A percentile compares a stretch with the other conserved stretches of the same genome.
Evolutionary conservation across 108 stramenopile species (phyloP).

Genomic region (Skeletonema costatum): DNA sequence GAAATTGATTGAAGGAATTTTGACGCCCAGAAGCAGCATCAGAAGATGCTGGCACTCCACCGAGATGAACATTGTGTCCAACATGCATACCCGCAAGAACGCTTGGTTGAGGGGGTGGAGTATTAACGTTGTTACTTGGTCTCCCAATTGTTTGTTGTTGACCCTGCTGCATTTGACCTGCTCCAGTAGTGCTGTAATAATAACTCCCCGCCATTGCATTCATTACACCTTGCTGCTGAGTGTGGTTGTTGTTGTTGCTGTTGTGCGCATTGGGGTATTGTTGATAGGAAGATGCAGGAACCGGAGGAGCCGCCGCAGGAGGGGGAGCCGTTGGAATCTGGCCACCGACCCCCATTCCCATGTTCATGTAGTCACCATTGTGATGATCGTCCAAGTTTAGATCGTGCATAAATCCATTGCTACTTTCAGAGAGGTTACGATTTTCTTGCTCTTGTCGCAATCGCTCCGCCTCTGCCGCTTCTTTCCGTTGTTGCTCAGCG

Average conservation of each 20-base stretch:
- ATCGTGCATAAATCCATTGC: slow-evolving; percentile 27
- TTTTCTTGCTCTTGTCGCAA: slow-evolving; percentile 13
- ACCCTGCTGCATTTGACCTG: slow-evolving; percentile 35
- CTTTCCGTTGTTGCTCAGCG: slow-evolving; percentile 13
- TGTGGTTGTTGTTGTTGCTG: slow-evolving; percentile 27
- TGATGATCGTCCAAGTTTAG: slow-evolving; percentile 22
- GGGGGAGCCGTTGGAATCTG: slow-evolving; percentile 18
- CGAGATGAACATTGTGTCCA: slow-evolving; percentile 34
- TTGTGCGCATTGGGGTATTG: slow-evolving; percentile 8
- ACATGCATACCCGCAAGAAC: slow-evolving; percentile 43
- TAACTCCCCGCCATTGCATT: slow-evolving; percentile 40
- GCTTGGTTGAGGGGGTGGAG: slow-evolving; percentile 19
- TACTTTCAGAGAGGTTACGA: neutral
- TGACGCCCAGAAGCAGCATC: slow-evolving; percentile 43
- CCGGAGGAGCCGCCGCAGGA: slow-evolving; percentile 5
- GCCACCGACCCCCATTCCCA: slow-evolving; percentile 39
- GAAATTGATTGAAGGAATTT: neutral
- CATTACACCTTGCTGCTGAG: slow-evolving; percentile 39
- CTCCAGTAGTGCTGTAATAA: slow-evolving; percentile 36
- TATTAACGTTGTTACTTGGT: slow-evolving; percentile 13
- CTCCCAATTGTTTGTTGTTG: slow-evolving; percentile 30
- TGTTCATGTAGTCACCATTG: slow-evolving; percentile 9
- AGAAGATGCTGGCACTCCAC: slow-evolving; percentile 23
- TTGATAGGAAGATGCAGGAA: slow-evolving; percentile 10
- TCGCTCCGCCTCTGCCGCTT: slow-evolving; percentile 19